Percentiles rank a stretch among this genome's conserved stretches.
Conservation (phyloP, 2,329 filamentous ascomycete genomes). For the Hypocreales sp. region DNA sequence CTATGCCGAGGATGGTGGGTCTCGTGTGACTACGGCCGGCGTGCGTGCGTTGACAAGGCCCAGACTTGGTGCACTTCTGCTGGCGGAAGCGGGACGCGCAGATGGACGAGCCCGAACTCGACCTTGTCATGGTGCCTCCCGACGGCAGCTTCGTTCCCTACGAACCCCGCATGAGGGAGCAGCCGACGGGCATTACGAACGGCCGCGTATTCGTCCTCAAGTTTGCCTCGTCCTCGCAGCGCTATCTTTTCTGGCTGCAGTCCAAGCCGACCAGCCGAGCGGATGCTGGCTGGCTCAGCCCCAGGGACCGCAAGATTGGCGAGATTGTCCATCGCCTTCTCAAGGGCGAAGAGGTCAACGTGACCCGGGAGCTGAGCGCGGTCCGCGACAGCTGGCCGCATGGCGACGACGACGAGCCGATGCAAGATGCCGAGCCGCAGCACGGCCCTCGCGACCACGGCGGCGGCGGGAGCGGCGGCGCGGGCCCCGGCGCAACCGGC, state of each 20-base stretch:
- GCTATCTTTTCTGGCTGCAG: slow-evolving; percentile 93
- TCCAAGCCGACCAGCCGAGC: slow-evolving; percentile 65
- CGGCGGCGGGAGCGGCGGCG: slow-evolving; percentile 57
- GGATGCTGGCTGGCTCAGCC: slow-evolving; percentile 66
- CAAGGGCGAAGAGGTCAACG: slow-evolving; percentile 78
- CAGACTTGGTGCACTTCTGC: slow-evolving; percentile 89
- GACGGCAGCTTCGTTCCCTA: slow-evolving; percentile 83
- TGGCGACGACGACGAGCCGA: slow-evolving; percentile 41
- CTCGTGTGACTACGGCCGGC: no score
- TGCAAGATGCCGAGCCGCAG: slow-evolving; percentile 50
- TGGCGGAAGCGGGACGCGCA: slow-evolving; percentile 71
- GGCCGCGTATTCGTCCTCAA: slow-evolving; percentile 89
- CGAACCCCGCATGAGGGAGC: slow-evolving; percentile 39
- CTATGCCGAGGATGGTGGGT: slow-evolving; percentile 71
- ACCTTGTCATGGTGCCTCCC: slow-evolving; percentile 83
- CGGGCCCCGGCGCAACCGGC: slow-evolving; percentile 73
- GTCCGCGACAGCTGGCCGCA: slow-evolving; percentile 36
- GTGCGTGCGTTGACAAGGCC: neutral
- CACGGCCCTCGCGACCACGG: slow-evolving; percentile 42
- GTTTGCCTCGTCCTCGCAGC: slow-evolving; percentile 81
- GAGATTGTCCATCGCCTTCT: slow-evolving; percentile 73
- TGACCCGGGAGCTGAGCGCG: slow-evolving; percentile 54
- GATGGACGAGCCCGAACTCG: slow-evolving; percentile 61
- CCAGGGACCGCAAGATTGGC: slow-evolving; percentile 73
- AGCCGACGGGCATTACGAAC: slow-evolving; percentile 51